A percentile compares a stretch with the other conserved stretches of the same genome.
phyloP scores from a whole-genome alignment of 2,329 filamentous ascomycete genomes.

The Penicillium sclerotigenum region DNA sequence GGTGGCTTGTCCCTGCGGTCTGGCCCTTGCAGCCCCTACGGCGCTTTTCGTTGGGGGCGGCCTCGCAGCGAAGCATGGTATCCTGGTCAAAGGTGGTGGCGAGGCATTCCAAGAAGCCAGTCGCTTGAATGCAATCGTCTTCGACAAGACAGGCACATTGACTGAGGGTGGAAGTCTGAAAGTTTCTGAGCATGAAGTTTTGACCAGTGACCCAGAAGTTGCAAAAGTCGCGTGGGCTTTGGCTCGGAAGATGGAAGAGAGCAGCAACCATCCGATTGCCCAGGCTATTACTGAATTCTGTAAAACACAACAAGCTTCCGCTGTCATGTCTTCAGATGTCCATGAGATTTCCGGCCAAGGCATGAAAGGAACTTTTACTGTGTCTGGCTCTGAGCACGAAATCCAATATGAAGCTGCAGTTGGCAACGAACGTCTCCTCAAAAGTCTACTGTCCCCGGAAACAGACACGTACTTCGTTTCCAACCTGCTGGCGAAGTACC shows the following conservation, averaged over 20 bases:
- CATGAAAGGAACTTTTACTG: slow-evolving; percentile 51
- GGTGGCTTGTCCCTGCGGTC: slow-evolving; percentile 78
- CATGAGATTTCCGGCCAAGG: slow-evolving; percentile 58
- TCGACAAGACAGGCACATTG: slow-evolving; percentile 85
- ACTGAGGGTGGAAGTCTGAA: slow-evolving; percentile 62
- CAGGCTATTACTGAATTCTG: slow-evolving; percentile 54
- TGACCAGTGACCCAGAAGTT: slow-evolving; percentile 34
- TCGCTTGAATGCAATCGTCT: slow-evolving; percentile 72
- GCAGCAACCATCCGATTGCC: slow-evolving; percentile 59
- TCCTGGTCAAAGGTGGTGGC: slow-evolving; percentile 78
- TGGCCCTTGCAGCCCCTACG: slow-evolving; percentile 80
- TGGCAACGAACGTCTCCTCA: slow-evolving; percentile 56
- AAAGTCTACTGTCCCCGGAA: slow-evolving; percentile 29
- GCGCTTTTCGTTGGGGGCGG: slow-evolving; percentile 82
- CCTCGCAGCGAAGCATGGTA: slow-evolving; percentile 73
- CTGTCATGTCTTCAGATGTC: slow-evolving; percentile 39
- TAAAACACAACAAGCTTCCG: slow-evolving; percentile 23
- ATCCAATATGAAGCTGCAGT: slow-evolving; percentile 49
- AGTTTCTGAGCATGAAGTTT: slow-evolving; percentile 51
- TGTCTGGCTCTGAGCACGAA: slow-evolving; percentile 24
- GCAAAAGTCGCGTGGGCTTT: slow-evolving; percentile 45
- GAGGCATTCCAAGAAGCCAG: slow-evolving; percentile 84
- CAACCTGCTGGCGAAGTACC: slow-evolving; percentile 38
- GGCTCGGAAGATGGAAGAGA: slow-evolving; percentile 54
- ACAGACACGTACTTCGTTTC: slow-evolving; percentile 35